A percentile compares a stretch with the other conserved stretches of the same genome.
These are phyloP conservation scores for Diplosphaera chodatii DNA, from an alignment of 139 green algal species.

Conservation along the genomic window DNA sequence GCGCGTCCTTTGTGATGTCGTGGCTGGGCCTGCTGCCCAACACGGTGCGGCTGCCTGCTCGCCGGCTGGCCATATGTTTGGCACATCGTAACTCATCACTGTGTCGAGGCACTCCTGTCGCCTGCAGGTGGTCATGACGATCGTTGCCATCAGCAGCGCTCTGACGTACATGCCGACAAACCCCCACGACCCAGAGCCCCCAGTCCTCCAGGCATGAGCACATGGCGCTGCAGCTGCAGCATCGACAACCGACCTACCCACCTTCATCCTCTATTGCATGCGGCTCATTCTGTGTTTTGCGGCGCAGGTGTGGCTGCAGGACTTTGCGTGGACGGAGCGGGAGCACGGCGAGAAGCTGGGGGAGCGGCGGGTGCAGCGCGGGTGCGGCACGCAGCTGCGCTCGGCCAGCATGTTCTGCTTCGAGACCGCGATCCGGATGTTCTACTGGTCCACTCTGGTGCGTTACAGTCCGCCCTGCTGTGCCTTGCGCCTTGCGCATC, in stretches of 20 bases:
- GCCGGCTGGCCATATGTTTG: too few relatives aligned
- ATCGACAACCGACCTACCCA: background rate
- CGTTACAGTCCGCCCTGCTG: too few relatives aligned
- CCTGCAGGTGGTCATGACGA: conserved; percentile 4
- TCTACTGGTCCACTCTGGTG: conserved; percentile 41
- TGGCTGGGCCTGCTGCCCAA: conserved; percentile 1
- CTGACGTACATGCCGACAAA: background rate
- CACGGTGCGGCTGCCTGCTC: background rate
- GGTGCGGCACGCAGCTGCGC: background rate
- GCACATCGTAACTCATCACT: too few relatives aligned
- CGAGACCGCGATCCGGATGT: conserved; percentile 49
- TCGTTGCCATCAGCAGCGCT: background rate
- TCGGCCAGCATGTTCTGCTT: conserved; percentile 57
- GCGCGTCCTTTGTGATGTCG: conserved; percentile 3
- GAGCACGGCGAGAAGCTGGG: background rate
- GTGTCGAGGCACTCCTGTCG: background rate
- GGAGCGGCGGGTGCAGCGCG: background rate
- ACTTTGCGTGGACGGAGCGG: conserved; percentile 45
- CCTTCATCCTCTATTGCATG: background rate
- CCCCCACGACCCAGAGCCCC: background rate
- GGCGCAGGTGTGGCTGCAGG: conserved; percentile 28
- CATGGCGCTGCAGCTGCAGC: too few relatives aligned
- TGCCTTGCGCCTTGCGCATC: too few relatives aligned
- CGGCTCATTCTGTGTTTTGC: background rate
- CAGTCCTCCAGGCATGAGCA: background rate